A percentile compares a stretch with the other conserved stretches of the same genome.
Conservation (phyloP, 169 alveolate genomes). For the Perkinsus olseni region DNA sequence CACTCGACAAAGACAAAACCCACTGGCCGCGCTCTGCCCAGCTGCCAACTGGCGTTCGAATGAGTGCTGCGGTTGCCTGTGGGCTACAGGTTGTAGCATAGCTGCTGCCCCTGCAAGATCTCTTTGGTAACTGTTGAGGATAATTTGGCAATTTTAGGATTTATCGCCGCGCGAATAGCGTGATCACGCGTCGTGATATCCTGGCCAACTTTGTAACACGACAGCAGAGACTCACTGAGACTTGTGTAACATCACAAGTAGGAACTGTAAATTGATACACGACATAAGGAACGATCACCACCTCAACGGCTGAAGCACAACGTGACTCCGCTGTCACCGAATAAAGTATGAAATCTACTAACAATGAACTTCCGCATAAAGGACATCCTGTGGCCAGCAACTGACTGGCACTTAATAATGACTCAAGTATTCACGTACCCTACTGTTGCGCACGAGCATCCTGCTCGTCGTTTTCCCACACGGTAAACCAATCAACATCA, state of each 20-base stretch:
- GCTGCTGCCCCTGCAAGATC: background rate
- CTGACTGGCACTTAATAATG: background rate
- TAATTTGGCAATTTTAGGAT: background rate
- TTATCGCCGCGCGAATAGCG: too few relatives aligned
- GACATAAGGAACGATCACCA: background rate
- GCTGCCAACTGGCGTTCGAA: too few relatives aligned
- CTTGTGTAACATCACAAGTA: background rate
- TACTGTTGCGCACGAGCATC: background rate
- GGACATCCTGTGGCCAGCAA: background rate
- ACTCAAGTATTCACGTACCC: background rate
- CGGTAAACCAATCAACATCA: background rate
- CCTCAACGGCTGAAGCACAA: too few relatives aligned
- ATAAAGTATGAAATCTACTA: background rate
- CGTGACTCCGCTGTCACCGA: background rate
- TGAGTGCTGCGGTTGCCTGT: too few relatives aligned
- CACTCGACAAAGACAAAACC: too few relatives aligned
- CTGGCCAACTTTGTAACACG: background rate
- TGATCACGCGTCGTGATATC: background rate
- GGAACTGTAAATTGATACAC: background rate
- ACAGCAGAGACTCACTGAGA: background rate
- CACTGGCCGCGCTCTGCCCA: too few relatives aligned
- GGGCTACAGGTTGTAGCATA: too few relatives aligned
- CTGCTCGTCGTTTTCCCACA: background rate
- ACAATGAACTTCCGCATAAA: background rate
- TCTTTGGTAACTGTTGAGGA: background rate